Conservation (phyloP, 768 basidiomycete species). For the Naganishia onofrii region DNA sequence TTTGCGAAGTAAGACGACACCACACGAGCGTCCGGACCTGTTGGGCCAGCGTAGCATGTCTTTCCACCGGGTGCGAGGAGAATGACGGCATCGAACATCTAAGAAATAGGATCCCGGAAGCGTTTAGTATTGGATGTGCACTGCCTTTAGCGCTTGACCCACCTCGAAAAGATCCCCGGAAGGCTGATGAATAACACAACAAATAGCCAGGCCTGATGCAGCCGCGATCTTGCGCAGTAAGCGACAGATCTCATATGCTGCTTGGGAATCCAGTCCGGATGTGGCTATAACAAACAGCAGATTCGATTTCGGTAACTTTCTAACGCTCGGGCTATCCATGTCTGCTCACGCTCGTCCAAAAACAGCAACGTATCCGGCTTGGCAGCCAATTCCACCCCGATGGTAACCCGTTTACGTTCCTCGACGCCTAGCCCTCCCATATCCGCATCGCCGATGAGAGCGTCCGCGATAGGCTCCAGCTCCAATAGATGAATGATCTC, state of each 20-base stretch:
- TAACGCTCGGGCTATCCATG: constrained; percentile 47
- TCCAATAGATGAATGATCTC: constrained; percentile 79
- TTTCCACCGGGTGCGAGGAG: constrained; percentile 71
- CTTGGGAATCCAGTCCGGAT: constrained; percentile 65
- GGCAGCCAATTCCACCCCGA: constrained; percentile 79
- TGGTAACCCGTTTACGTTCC: constrained; percentile 75
- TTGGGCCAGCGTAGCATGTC: constrained; percentile 44
- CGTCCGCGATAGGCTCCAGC: constrained; percentile 77
- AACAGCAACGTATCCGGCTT: constrained; percentile 74
- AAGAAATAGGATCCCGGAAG: constrained; percentile 36
- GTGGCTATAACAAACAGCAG: constrained; percentile 26
- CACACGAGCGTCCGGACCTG: constrained; percentile 3
- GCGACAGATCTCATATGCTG: constrained; percentile 67
- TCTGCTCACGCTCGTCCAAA: constrained; percentile 63
- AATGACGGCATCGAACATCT: constrained; percentile 71
- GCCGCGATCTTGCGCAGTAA: constrained; percentile 73
- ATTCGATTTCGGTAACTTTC: background rate
- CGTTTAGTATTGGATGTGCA: too few species aligned
- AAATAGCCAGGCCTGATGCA: constrained; percentile 70
- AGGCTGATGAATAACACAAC: constrained; percentile 67
- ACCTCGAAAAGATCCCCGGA: constrained; percentile 63
- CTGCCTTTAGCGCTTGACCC: too few species aligned
- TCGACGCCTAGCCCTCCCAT: constrained; percentile 59
- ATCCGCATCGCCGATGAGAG: constrained; percentile 60
- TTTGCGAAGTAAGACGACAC: constrained; percentile 18